phyloP scores from a whole-genome alignment of 2,329 filamentous ascomycete genomes.

The Aureobasidium sp. region DNA sequence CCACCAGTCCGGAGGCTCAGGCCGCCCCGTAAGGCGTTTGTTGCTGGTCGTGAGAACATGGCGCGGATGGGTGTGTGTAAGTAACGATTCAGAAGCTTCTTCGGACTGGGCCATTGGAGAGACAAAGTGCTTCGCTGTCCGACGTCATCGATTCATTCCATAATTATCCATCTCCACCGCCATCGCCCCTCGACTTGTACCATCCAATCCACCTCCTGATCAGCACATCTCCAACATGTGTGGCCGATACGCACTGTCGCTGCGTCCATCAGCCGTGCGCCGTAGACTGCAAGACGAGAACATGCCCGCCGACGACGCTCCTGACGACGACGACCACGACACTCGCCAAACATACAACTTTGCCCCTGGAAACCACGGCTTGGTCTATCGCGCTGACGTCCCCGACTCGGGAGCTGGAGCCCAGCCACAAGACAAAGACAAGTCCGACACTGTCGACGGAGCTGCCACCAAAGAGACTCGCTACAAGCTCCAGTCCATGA shows the following conservation, averaged over 20 bases:
- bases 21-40: slow-evolving; percentile 16
- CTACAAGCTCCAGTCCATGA: slow-evolving; percentile 87
- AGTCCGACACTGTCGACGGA: slow-evolving; percentile 18
- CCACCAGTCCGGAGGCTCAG: background rate
- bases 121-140: background rate
- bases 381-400: slow-evolving; percentile 74
- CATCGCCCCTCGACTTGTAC: background rate
- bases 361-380: slow-evolving; percentile 74
- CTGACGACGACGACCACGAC: slow-evolving; percentile 66
- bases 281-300: slow-evolving; percentile 63
- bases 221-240: slow-evolving; percentile 45
- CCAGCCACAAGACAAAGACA: slow-evolving; percentile 14
- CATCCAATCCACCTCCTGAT: background rate
- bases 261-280: slow-evolving; percentile 64
- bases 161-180: background rate
- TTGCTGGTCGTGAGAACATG: slow-evolving; percentile 32
- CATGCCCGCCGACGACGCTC: slow-evolving; percentile 59
- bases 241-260: slow-evolving; percentile 53
- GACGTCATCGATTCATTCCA: background rate
- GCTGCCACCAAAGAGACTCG: slow-evolving; percentile 35
- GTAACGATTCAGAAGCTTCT: slow-evolving; percentile 11
- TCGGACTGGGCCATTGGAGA: background rate
- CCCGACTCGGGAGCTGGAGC: slow-evolving; percentile 48
- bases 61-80: slow-evolving; percentile 15
- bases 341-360: slow-evolving; percentile 82